phyloP scores from a whole-genome alignment of 805 yeast genomes.

The Yarrowia sp. region DNA sequence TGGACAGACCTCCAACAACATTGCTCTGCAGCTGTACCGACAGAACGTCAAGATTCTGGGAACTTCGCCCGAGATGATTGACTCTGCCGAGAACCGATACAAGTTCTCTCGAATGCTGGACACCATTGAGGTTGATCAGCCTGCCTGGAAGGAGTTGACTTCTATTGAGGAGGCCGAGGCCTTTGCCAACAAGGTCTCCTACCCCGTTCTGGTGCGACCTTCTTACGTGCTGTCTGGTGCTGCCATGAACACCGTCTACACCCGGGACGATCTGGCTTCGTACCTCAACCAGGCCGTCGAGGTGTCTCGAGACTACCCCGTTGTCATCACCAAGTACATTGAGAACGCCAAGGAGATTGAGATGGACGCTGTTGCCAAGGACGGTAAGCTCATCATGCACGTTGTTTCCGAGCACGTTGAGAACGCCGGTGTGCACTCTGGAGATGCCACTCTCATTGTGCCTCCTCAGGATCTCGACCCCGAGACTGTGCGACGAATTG shows the following conservation, averaged over 20 bases:
- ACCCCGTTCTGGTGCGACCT: slow-evolving; percentile 96
- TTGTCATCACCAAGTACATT: slow-evolving; percentile 92
- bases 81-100: slow-evolving; percentile 96
- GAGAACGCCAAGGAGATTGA: slow-evolving; percentile 97
- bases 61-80: slow-evolving; percentile 97
- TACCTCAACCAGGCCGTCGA: slow-evolving; percentile 93
- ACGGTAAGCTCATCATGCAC: slow-evolving; percentile 93
- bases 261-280: slow-evolving; percentile 79
- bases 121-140: slow-evolving; percentile 95
- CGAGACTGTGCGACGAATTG: slow-evolving; percentile 87
- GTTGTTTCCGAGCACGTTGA: slow-evolving; percentile 98
- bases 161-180: slow-evolving; percentile 87
- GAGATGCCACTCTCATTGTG: slow-evolving; percentile 95
- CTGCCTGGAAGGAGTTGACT: slow-evolving; percentile 98
- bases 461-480: slow-evolving; percentile 95
- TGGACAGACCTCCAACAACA: slow-evolving; percentile 97
- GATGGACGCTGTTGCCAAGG: slow-evolving; percentile 96
- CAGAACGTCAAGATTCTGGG: slow-evolving; percentile 94
- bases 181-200: slow-evolving; percentile 85
- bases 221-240: slow-evolving; percentile 97
- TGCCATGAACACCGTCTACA: slow-evolving; percentile 96
- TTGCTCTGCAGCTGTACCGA: slow-evolving; percentile 87
- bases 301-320: slow-evolving; percentile 97
- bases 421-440: slow-evolving; percentile 99
- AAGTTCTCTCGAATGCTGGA: slow-evolving; percentile 97